Percentiles rank a stretch among this genome's conserved stretches.
phyloP scores from a whole-genome alignment of 2,329 filamentous ascomycete species.

The Corniculantispora saksenae region DNA sequence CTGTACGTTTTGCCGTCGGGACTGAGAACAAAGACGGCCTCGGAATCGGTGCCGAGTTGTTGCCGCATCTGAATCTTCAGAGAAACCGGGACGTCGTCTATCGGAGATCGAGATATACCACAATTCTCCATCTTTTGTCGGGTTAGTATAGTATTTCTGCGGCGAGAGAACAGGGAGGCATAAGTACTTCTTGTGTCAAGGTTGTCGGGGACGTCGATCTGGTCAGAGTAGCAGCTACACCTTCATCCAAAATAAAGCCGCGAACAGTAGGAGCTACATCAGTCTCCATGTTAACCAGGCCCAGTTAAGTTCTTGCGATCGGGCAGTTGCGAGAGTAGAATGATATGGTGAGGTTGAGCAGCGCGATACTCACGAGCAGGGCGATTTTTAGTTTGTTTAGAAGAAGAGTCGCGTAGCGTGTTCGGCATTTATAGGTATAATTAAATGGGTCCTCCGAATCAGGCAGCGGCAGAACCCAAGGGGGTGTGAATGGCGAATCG shows the following conservation, averaged over 20 bases:
- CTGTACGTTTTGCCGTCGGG: conserved; percentile 28
- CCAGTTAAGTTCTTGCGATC: not conserved
- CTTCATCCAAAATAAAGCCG: not conserved
- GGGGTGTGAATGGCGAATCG: too few species aligned
- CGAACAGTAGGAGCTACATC: not conserved
- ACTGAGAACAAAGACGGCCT: conserved; percentile 25
- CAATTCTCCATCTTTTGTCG: not conserved
- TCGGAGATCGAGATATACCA: not conserved
- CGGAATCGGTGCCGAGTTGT: not conserved
- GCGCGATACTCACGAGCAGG: too few species aligned
- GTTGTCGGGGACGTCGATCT: not conserved
- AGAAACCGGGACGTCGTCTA: not conserved
- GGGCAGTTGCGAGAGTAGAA: too few species aligned
- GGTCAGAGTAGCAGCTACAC: too few species aligned
- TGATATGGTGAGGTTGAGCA: too few species aligned
- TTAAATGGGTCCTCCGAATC: too few species aligned
- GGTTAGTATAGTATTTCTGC: not conserved
- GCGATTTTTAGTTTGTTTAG: too few species aligned
- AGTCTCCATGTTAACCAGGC: not conserved
- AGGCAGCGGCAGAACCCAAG: too few species aligned
- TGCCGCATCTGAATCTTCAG: not conserved
- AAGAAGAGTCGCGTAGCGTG: too few species aligned
- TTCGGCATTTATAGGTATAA: too few species aligned
- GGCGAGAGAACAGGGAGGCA: not conserved
- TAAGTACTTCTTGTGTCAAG: not conserved